Base-by-base conservation (phyloP, 2,329 filamentous ascomycete species). In the Penicillium olsonii region DNA sequence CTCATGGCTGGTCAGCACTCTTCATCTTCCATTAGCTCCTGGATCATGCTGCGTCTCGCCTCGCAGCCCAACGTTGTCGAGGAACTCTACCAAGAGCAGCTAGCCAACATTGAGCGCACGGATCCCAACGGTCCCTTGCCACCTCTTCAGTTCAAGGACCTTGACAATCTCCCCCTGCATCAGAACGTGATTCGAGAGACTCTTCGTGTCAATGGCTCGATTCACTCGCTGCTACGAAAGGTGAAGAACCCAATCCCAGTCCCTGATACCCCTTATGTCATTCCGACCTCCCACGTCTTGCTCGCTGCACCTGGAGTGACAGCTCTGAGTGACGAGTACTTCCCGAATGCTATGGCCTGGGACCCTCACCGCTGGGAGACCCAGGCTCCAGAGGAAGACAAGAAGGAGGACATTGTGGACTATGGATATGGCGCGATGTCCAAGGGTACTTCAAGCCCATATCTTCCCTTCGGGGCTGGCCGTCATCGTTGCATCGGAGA, bases 1-100 rank as follows among this genome's bases (percentile, higher is more conserved):
- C 79, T 92, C 42, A 92, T 94, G 88, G 88, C 85, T 9, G 88
- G 88, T 44, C 88, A 94, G 65, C 88, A 92, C 74, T 88, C 87
- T 1, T 91, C 87, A 0, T 87, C 88, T 5, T 85, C 87, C 0
- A 87, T 87, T n/a, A 84, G 84, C 59, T 80, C 85, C 9, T 92
- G 88, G 88, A 88, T 90, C 57, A 73, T 92, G 59, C 78, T 92
- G 11, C 85, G 84, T 40, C 79, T 92, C 3, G 88, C 88, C 9
- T 81, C 84, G 1, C 77, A 84, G 14, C 87, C 88, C 0, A 79
- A 87, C 19, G 81, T 91, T 47, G 73, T 83, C 42, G 85, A 90
- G 56, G 84, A 88, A 54, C 78, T 92, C 10, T 84, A 88, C 61
- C 75, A 83, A 54, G 87, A 90, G 60, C 87, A 88, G 60, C 67